These are phyloP conservation scores for Dendrobium catenatum DNA, from an alignment of 106 monocot genomes.

Conservation along the genomic window DNA sequence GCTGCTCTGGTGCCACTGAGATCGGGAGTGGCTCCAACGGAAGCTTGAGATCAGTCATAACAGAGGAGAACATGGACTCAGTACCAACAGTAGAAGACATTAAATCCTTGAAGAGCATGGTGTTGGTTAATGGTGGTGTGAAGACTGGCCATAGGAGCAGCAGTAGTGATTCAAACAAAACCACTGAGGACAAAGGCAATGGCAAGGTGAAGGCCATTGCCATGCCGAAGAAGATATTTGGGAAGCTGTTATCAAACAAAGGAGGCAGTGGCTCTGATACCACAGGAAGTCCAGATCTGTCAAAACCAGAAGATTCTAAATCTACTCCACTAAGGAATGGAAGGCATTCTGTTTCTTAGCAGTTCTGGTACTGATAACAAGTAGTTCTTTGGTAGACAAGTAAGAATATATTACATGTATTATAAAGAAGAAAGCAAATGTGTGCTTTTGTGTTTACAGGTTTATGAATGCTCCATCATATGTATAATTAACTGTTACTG, in stretches of 20 bases:
- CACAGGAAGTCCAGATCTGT: conserved; percentile 52
- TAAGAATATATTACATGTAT: conserved; percentile 2
- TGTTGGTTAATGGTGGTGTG: conserved; percentile 15
- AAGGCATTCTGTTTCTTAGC: conserved; percentile 42
- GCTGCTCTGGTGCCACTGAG: conserved; percentile 15
- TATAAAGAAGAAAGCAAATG: background rate
- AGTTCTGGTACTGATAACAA: background rate
- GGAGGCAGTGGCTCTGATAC: conserved; percentile 53
- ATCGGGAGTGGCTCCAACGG: conserved; percentile 41
- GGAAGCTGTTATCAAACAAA: conserved; percentile 55
- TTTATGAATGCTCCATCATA: background rate
- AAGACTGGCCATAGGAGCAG: background rate
- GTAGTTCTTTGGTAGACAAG: background rate
- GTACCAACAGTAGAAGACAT: conserved; percentile 25
- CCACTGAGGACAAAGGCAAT: conserved; percentile 8
- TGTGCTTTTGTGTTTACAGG: background rate
- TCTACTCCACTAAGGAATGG: conserved; percentile 48
- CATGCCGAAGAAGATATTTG: conserved; percentile 50
- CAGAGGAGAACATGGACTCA: conserved; percentile 61
- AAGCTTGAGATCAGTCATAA: conserved; percentile 58
- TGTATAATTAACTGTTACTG: background rate
- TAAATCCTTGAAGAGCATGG: conserved; percentile 31
- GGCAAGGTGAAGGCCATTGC: conserved; percentile 34
- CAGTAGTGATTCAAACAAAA: too few species aligned
- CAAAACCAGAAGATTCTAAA: conserved; percentile 45